phyloP scores from a whole-genome alignment of 23 red algal species.

The Cyanidiococcus yangmingshanensis region DNA sequence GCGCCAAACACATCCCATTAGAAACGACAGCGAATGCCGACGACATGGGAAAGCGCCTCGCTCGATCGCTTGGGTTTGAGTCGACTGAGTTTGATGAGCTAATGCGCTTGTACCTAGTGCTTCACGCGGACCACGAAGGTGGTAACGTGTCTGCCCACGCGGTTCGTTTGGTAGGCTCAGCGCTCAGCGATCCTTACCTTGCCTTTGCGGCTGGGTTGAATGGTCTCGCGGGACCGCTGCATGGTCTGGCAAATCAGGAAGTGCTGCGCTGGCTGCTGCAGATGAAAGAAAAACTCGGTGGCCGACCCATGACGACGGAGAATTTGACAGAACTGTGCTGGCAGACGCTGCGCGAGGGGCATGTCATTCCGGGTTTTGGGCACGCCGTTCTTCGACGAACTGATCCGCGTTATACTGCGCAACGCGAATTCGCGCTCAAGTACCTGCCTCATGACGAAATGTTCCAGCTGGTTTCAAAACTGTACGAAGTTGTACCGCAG shows the following conservation, averaged over 20 bases:
- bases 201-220: conserved; percentile 73
- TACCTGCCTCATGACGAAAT: conserved; percentile 75
- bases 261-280: conserved; percentile 71
- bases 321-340: conserved; percentile 75
- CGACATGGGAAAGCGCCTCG: conserved; percentile 65
- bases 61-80: conserved; percentile 82
- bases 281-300: conserved; percentile 45
- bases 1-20: conserved; percentile 36
- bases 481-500: conserved; percentile 90
- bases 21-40: conserved; percentile 22
- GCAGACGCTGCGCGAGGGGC: conserved; percentile 77
- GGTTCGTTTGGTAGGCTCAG: conserved; percentile 81
- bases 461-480: conserved; percentile 76
- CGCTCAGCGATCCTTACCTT: conserved; percentile 73
- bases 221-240: conserved; percentile 83
- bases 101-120: conserved; percentile 88
- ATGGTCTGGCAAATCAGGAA: conserved; percentile 94
- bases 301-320: conserved; percentile 40
- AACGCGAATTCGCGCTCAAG: conserved; percentile 92
- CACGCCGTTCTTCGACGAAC: conserved; percentile 89
- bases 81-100: conserved; percentile 69
- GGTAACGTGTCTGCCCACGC: conserved; percentile 92
- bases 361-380: conserved; percentile 94
- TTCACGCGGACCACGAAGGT: conserved; percentile 96
- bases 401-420: conserved; percentile 84